Base-by-base conservation (phyloP, 768 basidiomycete genomes). In the Exidia glandulosa region DNA sequence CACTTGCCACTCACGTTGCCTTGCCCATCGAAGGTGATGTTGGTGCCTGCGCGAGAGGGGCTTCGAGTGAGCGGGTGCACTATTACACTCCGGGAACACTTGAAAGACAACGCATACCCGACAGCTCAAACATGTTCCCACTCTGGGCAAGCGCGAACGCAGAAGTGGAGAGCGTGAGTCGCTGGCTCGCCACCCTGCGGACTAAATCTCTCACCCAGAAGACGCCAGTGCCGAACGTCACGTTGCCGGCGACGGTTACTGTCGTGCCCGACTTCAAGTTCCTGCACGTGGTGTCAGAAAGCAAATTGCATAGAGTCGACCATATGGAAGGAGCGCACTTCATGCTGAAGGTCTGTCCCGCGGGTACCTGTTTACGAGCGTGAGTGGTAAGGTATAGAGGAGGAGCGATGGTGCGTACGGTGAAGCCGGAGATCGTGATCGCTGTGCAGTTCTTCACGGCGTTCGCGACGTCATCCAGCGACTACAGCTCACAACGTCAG, bases 241-340 rank as follows among this genome's bases (percentile, higher is more conserved):
- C 75, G 32, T 86, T 77, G 19, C 85, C 85, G 62, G 75, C 81
- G 70, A 86, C 69, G 56, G 79, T 84, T 61, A 87, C 85, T 3
- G 76, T 82, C 2, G 82, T 78, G 4, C 80, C 80, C 29, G 69
- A 64, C 41, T 73, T 60, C 33, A 86, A 72, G 23, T 59, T 57
- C n/a, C 68, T 63, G 32, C 86, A 74, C 73, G 19, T 45, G 41
- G 19, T 37, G 36, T 19, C 19, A 12, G 12, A 37, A 19, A 10
- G 10, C 12, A 10, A 2, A 37, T 37, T 19, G 12, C 19, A 37
- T 10, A 12, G 36, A 37, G 36, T 19, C 19, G 36, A 37, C 2
- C 10, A 19, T 37, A 10, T 37, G n/a, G n/a, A n/a, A n/a, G n/a
- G n/a, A n/a, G n/a, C 41, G 16, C 41, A 45, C 41, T 45, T 45